These are phyloP conservation scores for Papiliotrema fonsecae DNA, from an alignment of 1,284 basidiomycete species.

Conservation along the genomic window DNA sequence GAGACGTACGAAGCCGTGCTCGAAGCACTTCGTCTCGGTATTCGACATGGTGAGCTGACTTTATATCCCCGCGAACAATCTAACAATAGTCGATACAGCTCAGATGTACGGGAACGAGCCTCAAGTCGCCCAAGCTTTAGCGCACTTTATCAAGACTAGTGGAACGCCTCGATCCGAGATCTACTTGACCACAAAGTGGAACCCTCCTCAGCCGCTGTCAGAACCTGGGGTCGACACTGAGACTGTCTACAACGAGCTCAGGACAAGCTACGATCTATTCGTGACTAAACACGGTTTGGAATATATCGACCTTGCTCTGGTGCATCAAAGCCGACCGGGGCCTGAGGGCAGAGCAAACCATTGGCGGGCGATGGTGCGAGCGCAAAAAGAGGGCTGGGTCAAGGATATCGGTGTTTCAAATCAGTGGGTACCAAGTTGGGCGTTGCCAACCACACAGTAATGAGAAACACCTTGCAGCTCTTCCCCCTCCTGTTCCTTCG, in stretches of 20 bases:
- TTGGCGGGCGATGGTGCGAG: conserved; percentile 31
- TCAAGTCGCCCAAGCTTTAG: conserved; percentile 54
- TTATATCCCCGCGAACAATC: too few relatives aligned
- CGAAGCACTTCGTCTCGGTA: too few relatives aligned
- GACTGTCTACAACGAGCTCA: conserved; percentile 46
- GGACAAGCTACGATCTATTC: conserved; percentile 18
- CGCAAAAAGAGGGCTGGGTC: conserved; percentile 61
- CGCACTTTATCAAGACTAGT: conserved; percentile 12
- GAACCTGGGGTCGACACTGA: conserved; percentile 48
- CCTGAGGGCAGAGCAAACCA: conserved; percentile 26
- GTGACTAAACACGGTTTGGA: too few relatives aligned
- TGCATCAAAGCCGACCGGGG: conserved; percentile 53
- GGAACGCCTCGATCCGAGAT: conserved; percentile 38
- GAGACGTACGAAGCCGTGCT: too few relatives aligned
- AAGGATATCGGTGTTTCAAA: conserved; percentile 71
- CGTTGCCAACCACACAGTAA: too few relatives aligned
- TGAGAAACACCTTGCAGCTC: conserved; percentile 71
- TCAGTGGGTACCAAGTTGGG: conserved; percentile 52
- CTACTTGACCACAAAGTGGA: conserved; percentile 59
- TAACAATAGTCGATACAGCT: conserved; percentile 48
- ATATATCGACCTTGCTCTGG: conserved; percentile 71
- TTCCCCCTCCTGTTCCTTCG: conserved; percentile 61
- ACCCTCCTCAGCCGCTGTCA: conserved; percentile 55
- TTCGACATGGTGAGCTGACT: conserved; percentile 51
- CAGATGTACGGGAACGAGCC: conserved; percentile 72